Evolutionary conservation across 2,329 filamentous ascomycete species (phyloP).

Genomic region (Tothia fuscella): DNA sequence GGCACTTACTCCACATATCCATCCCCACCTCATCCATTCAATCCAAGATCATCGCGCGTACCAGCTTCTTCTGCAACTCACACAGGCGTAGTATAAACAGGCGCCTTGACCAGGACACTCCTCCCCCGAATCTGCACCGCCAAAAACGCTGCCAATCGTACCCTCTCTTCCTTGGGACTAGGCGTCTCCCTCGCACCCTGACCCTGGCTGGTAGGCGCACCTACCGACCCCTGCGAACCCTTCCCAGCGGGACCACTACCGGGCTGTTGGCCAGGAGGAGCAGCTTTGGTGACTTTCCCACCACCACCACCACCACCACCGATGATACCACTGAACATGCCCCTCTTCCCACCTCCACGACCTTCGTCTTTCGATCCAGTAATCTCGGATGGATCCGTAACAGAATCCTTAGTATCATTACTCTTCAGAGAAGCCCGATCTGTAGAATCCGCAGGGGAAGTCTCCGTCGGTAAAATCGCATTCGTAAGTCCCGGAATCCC

Average conservation of each 20-base stretch:
- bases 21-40: too few relatives aligned
- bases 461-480: conserved; percentile 24
- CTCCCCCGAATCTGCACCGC: conserved; percentile 37
- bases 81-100: too few relatives aligned
- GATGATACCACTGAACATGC: conserved; percentile 28
- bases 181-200: conserved; percentile 10
- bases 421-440: conserved; percentile 28
- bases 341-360: conserved; percentile 17
- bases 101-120: conserved; percentile 37
- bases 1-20: too few relatives aligned
- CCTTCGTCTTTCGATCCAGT: conserved; percentile 21
- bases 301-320: conserved; percentile 7
- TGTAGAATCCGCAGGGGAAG: conserved; percentile 18
- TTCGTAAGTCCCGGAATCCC: conserved; percentile 35
- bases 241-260: neutral
- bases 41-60: too few relatives aligned
- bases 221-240: neutral
- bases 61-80: too few relatives aligned
- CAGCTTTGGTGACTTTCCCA: conserved; percentile 9
- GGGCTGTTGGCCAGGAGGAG: neutral
- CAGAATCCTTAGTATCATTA: conserved; percentile 17
- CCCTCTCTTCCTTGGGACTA: conserved; percentile 30
- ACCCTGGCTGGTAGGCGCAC: neutral
- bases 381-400: conserved; percentile 11
- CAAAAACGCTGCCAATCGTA: conserved; percentile 36